Conservation (phyloP, 331 rosid genomes). For the Acacia concinna region DNA sequence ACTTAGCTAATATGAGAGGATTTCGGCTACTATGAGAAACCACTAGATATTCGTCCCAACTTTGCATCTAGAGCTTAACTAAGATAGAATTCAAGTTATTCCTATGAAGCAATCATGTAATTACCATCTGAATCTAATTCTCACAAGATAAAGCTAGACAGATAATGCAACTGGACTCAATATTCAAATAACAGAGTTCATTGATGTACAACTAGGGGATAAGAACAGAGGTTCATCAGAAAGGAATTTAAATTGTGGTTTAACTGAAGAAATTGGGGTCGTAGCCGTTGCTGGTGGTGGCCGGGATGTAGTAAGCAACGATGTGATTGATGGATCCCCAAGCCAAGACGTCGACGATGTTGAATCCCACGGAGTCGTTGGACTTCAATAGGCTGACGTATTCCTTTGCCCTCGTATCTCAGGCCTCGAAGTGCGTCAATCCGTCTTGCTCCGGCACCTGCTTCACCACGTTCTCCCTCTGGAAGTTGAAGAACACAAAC, state of each 20-base stretch:
- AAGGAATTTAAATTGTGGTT: neutral
- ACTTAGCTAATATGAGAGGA: no score
- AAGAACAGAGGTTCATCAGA: neutral
- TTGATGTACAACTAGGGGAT: neutral
- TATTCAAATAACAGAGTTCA: no score
- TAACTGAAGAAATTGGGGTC: slow-evolving; percentile 79
- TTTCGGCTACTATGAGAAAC: no score
- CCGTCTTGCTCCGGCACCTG: slow-evolving; percentile 99
- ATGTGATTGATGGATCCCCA: slow-evolving; percentile 97
- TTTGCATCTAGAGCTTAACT: no score
- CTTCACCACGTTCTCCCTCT: slow-evolving; percentile 92
- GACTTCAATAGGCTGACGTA: slow-evolving; percentile 90
- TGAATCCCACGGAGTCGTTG: slow-evolving; percentile 95
- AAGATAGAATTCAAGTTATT: no score
- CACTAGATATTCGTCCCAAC: no score
- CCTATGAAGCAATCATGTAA: no score
- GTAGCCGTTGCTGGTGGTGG: slow-evolving; percentile 95
- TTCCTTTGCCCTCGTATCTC: slow-evolving; percentile 88
- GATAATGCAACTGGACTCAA: no score
- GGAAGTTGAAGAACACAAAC: slow-evolving; percentile 98
- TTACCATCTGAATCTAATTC: no score
- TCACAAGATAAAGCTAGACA: no score
- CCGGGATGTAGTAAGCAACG: slow-evolving; percentile 89
- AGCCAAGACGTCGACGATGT: slow-evolving; percentile 92
- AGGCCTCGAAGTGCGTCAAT: slow-evolving; percentile 83